A percentile compares a stretch with the other conserved stretches of the same genome.
These are phyloP conservation scores for Xylaria curta DNA, from an alignment of 495 filamentous ascomycete genomes.

Conservation along the genomic window DNA sequence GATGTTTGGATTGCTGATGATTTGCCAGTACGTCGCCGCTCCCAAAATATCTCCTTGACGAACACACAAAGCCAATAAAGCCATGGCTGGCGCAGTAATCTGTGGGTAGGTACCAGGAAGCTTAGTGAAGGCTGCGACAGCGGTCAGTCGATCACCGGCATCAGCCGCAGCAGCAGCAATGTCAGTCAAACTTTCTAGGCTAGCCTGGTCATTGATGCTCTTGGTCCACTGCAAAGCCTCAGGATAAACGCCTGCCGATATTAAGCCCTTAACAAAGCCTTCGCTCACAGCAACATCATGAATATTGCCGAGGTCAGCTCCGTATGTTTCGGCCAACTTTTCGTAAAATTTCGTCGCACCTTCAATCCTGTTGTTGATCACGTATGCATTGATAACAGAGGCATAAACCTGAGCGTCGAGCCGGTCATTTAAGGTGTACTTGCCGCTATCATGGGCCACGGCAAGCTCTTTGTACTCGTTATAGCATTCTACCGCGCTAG, in stretches of 20 bases:
- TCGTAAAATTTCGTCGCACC: constrained; percentile 83
- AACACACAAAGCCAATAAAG: constrained; percentile 83
- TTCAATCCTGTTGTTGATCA: constrained; percentile 75
- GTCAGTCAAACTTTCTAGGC: constrained; percentile 47
- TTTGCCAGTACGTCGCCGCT: constrained; percentile 77
- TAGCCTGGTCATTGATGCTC: constrained; percentile 47
- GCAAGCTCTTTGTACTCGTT: constrained; percentile 89
- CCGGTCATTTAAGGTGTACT: constrained; percentile 71
- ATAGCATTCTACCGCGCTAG: constrained; percentile 92
- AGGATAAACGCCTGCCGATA: constrained; percentile 66
- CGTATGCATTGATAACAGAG: constrained; percentile 83
- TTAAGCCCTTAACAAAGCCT: constrained; percentile 75
- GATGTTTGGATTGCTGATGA: constrained; percentile 65
- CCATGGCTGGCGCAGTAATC: constrained; percentile 71
- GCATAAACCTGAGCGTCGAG: constrained; percentile 87
- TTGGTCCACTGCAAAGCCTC: constrained; percentile 73
- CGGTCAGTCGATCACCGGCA: constrained; percentile 71
- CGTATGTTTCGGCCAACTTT: constrained; percentile 70
- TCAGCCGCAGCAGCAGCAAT: constrained; percentile 73
- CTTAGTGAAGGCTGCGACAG: constrained; percentile 69
- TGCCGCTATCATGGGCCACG: constrained; percentile 77
- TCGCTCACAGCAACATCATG: constrained; percentile 71
- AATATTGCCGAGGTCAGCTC: constrained; percentile 60
- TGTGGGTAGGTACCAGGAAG: constrained; percentile 57
- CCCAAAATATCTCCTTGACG: constrained; percentile 77